Evolutionary conservation across 768 basidiomycete genomes (phyloP).

Genomic region (Boletus rubescentipes): DNA sequence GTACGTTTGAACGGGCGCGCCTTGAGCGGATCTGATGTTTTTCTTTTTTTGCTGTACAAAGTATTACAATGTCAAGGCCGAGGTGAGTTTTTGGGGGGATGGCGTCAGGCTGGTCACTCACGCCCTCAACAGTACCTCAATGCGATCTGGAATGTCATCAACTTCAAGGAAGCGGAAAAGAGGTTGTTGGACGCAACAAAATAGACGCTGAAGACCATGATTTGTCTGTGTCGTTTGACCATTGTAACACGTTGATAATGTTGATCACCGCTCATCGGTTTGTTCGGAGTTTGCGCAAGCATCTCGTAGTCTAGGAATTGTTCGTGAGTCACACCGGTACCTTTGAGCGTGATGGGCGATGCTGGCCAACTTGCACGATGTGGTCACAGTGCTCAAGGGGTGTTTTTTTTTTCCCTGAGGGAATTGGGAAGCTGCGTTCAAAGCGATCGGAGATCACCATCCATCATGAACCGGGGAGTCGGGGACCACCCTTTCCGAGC

Average conservation of each 20-base stretch:
- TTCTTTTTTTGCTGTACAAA: conserved; percentile 35
- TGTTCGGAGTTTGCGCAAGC: not conserved
- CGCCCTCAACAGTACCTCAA: conserved; percentile 71
- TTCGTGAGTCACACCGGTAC: not conserved
- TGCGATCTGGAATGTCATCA: conserved; percentile 95
- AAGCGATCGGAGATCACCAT: not conserved
- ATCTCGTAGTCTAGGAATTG: not conserved
- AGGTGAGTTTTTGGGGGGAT: conserved; percentile 54
- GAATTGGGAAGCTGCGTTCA: not conserved
- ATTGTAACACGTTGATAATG: conserved; percentile 10
- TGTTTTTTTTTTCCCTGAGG: not conserved
- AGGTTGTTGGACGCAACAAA: conserved; percentile 41
- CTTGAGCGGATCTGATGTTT: conserved; percentile 6
- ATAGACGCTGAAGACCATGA: conserved; percentile 12
- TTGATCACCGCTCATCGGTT: not conserved
- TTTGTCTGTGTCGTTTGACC: not conserved
- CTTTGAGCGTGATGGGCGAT: not conserved
- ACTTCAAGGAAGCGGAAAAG: conserved; percentile 89
- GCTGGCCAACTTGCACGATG: not conserved
- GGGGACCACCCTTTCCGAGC: not conserved
- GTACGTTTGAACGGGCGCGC: conserved; percentile 1
- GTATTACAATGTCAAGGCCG: conserved; percentile 92
- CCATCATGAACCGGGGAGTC: not conserved
- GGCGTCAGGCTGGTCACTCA: conserved; percentile 2
- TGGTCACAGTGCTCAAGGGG: too few species aligned